These are phyloP conservation scores for Daldinia loculata DNA, from an alignment of 495 filamentous ascomycete species.

Conservation along the genomic window DNA sequence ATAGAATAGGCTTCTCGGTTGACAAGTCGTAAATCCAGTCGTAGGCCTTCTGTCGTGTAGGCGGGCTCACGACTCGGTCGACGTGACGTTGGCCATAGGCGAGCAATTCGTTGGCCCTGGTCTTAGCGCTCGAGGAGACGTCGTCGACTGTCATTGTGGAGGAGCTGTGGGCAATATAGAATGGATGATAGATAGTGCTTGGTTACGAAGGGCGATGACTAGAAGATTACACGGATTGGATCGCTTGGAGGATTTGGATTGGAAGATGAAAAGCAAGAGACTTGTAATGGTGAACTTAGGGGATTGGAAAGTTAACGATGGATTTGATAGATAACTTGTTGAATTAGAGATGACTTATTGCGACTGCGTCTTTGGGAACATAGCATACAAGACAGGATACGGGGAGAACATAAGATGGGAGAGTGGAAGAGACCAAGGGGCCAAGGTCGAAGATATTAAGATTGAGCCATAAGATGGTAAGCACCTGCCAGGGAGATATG, in stretches of 20 bases:
- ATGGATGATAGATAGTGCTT: not conserved
- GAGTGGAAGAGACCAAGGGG: not conserved
- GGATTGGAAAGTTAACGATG: not conserved
- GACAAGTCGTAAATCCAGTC: constrained; percentile 35
- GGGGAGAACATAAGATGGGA: not conserved
- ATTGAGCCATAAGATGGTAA: not conserved
- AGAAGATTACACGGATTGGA: not conserved
- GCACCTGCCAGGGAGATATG: not conserved
- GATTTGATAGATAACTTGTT: not conserved
- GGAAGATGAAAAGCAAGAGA: not conserved
- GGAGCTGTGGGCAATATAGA: not conserved
- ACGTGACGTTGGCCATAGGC: constrained; percentile 47
- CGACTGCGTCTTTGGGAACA: not conserved
- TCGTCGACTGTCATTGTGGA: constrained; percentile 23
- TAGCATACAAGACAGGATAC: not conserved
- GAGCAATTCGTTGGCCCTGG: constrained; percentile 41
- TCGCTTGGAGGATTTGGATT: not conserved
- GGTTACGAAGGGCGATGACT: not conserved
- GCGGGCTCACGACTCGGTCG: constrained; percentile 48
- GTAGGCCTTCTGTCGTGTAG: constrained; percentile 45
- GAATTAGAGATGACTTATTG: not conserved
- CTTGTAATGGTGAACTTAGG: not conserved
- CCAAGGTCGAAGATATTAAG: not conserved
- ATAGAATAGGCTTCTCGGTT: constrained; percentile 46
- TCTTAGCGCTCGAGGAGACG: constrained; percentile 20